Evolutionary conservation across 129 eudicot species (phyloP).

Genomic region (Dittrichia graveolens): DNA sequence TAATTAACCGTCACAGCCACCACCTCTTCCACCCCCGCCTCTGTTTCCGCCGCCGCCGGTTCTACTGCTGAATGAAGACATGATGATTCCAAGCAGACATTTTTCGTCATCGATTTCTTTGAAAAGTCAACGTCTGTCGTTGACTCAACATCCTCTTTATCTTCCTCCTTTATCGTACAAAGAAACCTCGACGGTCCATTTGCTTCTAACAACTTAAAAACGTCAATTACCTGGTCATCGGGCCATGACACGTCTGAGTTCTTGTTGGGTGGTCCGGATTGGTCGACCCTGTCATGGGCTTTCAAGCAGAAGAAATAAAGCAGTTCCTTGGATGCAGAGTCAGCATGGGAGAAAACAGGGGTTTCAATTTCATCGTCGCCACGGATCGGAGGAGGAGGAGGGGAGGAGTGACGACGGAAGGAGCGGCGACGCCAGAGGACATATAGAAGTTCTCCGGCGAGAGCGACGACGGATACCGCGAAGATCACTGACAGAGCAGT

Average conservation of each 20-base stretch:
- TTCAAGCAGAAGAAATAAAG: constrained; percentile 53
- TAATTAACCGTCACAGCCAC: constrained; percentile 16
- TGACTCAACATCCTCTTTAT: constrained; percentile 50
- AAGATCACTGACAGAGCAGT: constrained; percentile 48
- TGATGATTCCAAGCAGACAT: constrained; percentile 26
- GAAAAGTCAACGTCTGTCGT: constrained; percentile 30
- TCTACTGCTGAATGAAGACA: background rate
- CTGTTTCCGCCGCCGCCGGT: too few species aligned
- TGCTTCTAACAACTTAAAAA: constrained; percentile 47
- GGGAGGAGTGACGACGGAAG: constrained; percentile 37
- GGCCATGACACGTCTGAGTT: constrained; percentile 6
- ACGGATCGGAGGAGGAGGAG: constrained; percentile 11
- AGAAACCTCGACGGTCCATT: constrained; percentile 56
- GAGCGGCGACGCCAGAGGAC: constrained; percentile 60
- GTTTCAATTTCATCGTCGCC: background rate
- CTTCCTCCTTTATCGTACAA: constrained; percentile 65
- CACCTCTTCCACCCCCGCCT: constrained; percentile 15
- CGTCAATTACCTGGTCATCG: constrained; percentile 45
- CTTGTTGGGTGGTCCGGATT: constrained; percentile 1
- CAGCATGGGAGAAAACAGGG: background rate
- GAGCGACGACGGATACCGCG: constrained; percentile 41
- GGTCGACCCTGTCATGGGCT: constrained; percentile 35
- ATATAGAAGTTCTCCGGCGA: constrained; percentile 50
- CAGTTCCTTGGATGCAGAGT: constrained; percentile 41
- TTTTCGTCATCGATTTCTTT: background rate